Evolutionary conservation across 345 rosid genomes (phyloP).

Genomic region (Citrus hindsii): DNA sequence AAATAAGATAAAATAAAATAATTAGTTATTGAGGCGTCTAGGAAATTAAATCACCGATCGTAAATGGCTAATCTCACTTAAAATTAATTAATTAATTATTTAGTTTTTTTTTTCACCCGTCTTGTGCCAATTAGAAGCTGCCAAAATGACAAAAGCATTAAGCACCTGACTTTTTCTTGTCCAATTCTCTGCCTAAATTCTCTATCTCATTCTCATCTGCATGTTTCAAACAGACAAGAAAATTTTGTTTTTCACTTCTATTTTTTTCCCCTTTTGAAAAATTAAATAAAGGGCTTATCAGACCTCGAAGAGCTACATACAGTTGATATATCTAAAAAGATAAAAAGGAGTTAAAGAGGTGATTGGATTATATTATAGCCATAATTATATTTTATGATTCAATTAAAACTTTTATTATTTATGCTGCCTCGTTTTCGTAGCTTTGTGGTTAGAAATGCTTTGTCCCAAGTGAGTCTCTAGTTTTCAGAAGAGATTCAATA

Average conservation of each 20-base stretch:
- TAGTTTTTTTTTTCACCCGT: neutral
- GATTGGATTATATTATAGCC: neutral
- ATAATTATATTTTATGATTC: neutral
- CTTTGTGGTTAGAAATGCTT: neutral
- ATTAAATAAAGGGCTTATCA: neutral
- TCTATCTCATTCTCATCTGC: neutral
- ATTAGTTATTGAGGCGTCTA: neutral
- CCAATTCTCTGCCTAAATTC: neutral
- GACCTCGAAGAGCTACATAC: slow-evolving; percentile 10
- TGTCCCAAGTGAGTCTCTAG: neutral
- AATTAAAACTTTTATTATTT: neutral
- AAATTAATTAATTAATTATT: neutral
- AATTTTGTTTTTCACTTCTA: neutral
- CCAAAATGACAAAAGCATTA: neutral
- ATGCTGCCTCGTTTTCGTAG: neutral
- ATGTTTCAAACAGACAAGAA: neutral
- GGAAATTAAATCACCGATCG: neutral
- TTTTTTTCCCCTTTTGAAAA: neutral
- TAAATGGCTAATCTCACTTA: neutral
- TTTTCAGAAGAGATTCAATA: neutral
- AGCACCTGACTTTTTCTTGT: neutral
- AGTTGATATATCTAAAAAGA: neutral
- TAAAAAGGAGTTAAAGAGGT: neutral
- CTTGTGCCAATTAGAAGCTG: neutral
- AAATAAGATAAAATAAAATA: neutral